Base-by-base conservation (phyloP, 495 filamentous ascomycete genomes). In the Hapsidospora chrysogenum region DNA sequence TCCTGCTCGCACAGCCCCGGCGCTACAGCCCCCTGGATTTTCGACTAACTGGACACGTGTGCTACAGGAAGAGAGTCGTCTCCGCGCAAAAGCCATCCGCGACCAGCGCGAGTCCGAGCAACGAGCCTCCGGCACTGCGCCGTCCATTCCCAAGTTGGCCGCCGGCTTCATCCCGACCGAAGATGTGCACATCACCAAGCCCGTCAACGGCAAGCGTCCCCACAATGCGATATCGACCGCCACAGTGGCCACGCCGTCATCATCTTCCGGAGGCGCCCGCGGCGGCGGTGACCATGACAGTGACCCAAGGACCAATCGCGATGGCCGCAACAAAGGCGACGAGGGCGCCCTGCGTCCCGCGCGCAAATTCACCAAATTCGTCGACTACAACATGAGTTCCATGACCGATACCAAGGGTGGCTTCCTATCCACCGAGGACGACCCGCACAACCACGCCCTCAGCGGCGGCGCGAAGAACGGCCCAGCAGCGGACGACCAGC, bases 361-460 rank as follows among this genome's bases (percentile, higher is more conserved):
- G 32, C 70, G 68, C 37, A 93, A 87, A 45, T 94, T 95, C 46
- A 69, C 74, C 29, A 84, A 85, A 54, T 96, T 76, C 56, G 82
- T 97, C 44, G 89, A 97, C 39, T 95, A 94, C 54, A 92, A 97
- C 58, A 85, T 97, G 44, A 82, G 78, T 42, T 85, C 85, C 59
- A 97, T 97, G 83, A 87, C 77, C 10, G 89, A 97, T 51, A 95
- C 89, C 5, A 94, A 94, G 46, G 89, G 89, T 28, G 89, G 89
- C 0, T 97, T 97, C 52, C 52, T 97, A 41, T 79, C 75, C 17
- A 63, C 67, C 0, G 79, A 85, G 40, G 89, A 97, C 48, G 89
- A 97, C 51, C 89, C 89, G 1, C 73, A 74, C 52, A 93, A 92
- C 47, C 26, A 36, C 26, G 80, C 14, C 20, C 29, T 39, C 1